Evolutionary conservation across 2,329 filamentous ascomycete genomes (phyloP).

Genomic region (Fusarium heterosporum): DNA sequence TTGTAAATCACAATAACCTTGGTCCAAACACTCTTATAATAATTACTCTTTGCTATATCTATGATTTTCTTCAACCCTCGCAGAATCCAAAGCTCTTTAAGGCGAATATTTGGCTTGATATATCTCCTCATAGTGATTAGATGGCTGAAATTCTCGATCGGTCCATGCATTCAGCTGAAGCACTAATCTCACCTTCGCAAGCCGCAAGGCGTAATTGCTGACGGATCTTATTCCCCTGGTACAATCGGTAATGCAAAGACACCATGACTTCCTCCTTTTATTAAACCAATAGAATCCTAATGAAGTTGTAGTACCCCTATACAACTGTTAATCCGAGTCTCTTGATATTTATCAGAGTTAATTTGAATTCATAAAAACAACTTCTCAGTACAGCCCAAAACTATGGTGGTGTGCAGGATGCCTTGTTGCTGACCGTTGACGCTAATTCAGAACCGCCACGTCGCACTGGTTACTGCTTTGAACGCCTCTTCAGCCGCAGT

Average conservation of each 20-base stretch:
- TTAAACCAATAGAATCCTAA: too few species aligned
- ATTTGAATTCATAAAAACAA: background rate
- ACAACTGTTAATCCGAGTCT: too few species aligned
- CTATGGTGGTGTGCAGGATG: background rate
- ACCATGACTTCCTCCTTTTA: too few species aligned
- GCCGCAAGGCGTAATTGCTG: conserved; percentile 14
- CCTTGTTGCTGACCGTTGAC: background rate
- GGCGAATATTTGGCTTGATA: background rate
- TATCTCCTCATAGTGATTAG: background rate
- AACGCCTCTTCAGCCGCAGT: background rate
- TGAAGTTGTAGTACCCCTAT: too few species aligned
- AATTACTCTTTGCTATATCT: background rate
- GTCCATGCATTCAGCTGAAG: conserved; percentile 38
- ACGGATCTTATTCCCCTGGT: too few species aligned
- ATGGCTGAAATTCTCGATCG: conserved; percentile 26
- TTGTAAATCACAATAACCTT: background rate
- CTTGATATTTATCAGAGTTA: too few species aligned
- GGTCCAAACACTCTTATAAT: background rate
- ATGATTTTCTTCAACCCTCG: background rate
- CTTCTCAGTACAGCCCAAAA: too few species aligned
- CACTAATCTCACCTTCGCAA: conserved; percentile 30
- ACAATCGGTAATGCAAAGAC: too few species aligned
- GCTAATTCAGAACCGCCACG: background rate
- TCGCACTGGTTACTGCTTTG: background rate
- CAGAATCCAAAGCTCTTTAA: too few species aligned